phyloP scores from a whole-genome alignment of 345 rosid genomes.

The Passiflora organensis region DNA sequence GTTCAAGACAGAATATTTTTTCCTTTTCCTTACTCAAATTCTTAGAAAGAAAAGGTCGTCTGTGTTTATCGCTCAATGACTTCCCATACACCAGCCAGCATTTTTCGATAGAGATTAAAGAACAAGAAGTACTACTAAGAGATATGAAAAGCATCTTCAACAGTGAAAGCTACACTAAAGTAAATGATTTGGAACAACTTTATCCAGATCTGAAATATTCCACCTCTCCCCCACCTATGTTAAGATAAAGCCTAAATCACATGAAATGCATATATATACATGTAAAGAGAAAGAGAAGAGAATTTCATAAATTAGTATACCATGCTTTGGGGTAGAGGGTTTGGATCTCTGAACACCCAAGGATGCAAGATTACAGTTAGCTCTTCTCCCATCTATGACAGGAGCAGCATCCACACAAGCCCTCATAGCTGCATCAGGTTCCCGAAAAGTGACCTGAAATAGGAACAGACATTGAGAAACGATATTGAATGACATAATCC shows the following conservation, averaged over 20 bases:
- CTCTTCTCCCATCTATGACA: slow-evolving; percentile 95
- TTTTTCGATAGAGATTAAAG: no score
- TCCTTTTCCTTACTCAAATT: no score
- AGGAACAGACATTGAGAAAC: slow-evolving; percentile 5
- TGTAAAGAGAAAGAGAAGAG: not conserved
- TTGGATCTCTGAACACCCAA: slow-evolving; percentile 96
- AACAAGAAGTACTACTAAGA: no score
- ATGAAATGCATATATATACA: not conserved
- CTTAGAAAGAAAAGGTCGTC: no score
- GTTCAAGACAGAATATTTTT: slow-evolving; percentile 15
- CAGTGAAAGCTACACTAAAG: slow-evolving; percentile 4
- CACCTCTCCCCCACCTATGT: not conserved
- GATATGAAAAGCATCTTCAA: slow-evolving; percentile 5
- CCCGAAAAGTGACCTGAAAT: slow-evolving; percentile 81
- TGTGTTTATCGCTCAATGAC: no score
- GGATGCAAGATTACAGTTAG: slow-evolving; percentile 93
- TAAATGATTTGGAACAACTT: not conserved
- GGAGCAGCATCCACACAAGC: slow-evolving; percentile 95
- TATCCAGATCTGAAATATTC: not conserved
- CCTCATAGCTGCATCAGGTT: slow-evolving; percentile 88
- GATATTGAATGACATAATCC: no score
- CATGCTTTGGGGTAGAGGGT: slow-evolving; percentile 89
- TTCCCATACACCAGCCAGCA: no score
- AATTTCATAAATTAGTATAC: slow-evolving; percentile 32
- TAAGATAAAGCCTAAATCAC: not conserved